Evolutionary conservation across 2,329 filamentous ascomycete species (phyloP).

Genomic region (Alternaria gaisen): DNA sequence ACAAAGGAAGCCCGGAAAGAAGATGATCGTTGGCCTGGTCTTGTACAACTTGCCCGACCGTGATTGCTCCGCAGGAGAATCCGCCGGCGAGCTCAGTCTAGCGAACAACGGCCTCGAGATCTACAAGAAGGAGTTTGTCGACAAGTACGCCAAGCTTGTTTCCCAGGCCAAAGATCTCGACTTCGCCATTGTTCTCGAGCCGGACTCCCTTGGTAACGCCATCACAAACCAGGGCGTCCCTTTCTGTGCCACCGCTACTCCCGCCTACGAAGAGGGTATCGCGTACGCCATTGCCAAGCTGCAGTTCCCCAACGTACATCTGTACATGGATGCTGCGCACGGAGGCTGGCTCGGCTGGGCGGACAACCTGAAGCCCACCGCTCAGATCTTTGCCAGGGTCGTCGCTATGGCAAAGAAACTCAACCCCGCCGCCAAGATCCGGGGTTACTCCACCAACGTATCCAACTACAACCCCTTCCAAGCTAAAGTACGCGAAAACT

Average conservation of each 20-base stretch:
- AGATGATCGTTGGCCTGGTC: slow-evolving; percentile 57
- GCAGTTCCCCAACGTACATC: slow-evolving; percentile 37
- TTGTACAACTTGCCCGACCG: slow-evolving; percentile 96
- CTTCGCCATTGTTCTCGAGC: slow-evolving; percentile 43
- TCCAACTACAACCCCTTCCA: slow-evolving; percentile 42
- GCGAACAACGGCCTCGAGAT: slow-evolving; percentile 54
- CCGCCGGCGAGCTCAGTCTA: slow-evolving; percentile 79
- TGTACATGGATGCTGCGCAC: slow-evolving; percentile 44
- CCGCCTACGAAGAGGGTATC: slow-evolving; percentile 41
- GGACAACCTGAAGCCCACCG: slow-evolving; percentile 39
- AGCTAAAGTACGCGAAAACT: slow-evolving; percentile 35
- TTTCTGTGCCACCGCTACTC: slow-evolving; percentile 33
- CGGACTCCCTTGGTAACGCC: slow-evolving; percentile 39
- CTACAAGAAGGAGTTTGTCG: slow-evolving; percentile 43
- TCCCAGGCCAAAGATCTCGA: slow-evolving; percentile 36
- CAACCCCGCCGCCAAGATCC: slow-evolving; percentile 34
- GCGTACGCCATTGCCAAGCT: slow-evolving; percentile 42
- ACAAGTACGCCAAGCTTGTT: slow-evolving; percentile 37
- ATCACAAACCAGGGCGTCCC: slow-evolving; percentile 38
- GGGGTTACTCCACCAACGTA: slow-evolving; percentile 39
- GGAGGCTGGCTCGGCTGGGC: slow-evolving; percentile 44
- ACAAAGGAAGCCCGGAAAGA: slow-evolving; percentile 28
- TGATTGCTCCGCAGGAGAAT: slow-evolving; percentile 82
- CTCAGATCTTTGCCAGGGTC: slow-evolving; percentile 36
- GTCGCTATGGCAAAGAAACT: slow-evolving; percentile 34